Percentiles rank a stretch among this genome's conserved stretches.
These are phyloP conservation scores for Macadamia integrifolia DNA, from an alignment of 164 flowering plant species.

Conservation along the genomic window DNA sequence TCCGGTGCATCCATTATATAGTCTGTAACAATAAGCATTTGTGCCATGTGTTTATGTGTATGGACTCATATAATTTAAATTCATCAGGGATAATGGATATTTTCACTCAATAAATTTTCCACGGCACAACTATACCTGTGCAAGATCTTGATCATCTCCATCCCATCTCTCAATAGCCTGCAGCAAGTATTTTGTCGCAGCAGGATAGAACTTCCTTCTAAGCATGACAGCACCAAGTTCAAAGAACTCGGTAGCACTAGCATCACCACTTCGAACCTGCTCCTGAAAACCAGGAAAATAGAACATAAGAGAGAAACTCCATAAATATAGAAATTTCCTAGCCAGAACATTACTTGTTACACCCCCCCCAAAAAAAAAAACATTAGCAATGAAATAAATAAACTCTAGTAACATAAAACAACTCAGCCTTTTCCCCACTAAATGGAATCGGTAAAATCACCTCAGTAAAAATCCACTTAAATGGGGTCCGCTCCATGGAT, in stretches of 20 bases:
- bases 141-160: constrained; percentile 95
- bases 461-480: no score
- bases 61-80: not conserved
- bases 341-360: not conserved
- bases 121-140: constrained; percentile 47
- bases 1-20: no score
- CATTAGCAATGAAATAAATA: no score
- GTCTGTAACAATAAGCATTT: no score
- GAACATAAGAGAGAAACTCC: not conserved
- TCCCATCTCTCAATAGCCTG: constrained; percentile 97
- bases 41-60: no score
- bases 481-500: no score
- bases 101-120: not conserved
- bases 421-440: no score
- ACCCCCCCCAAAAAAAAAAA: no score
- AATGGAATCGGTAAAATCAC: no score
- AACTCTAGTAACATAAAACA: no score
- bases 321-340: not conserved
- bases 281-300: constrained; percentile 43
- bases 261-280: constrained; percentile 96
- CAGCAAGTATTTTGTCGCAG: constrained; percentile 79
- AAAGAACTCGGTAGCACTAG: constrained; percentile 76
- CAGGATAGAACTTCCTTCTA: constrained; percentile 91
- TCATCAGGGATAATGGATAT: not conserved
- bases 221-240: constrained; percentile 99